Percentiles rank a stretch among this genome's conserved stretches.
phyloP scores from a whole-genome alignment of 495 filamentous ascomycete genomes.

The Barbatosphaeria neglecta region DNA sequence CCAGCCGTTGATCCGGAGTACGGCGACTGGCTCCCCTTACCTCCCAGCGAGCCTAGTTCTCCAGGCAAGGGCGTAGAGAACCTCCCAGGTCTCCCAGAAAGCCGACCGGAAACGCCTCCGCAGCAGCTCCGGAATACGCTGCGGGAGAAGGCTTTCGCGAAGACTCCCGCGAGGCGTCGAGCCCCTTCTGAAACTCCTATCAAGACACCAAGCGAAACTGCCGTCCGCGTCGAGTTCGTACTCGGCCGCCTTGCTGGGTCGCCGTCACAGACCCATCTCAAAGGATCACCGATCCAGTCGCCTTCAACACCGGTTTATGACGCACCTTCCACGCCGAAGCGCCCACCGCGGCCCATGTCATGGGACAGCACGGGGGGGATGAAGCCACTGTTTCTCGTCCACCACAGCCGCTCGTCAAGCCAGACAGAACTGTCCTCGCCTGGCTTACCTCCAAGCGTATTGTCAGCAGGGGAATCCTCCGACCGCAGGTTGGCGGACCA shows the following conservation, averaged over 20 bases:
- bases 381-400: conserved; percentile 37
- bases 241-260: conserved; percentile 31
- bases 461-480: conserved; percentile 8
- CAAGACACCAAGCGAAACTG: conserved; percentile 38
- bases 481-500: background rate
- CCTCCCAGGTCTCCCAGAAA: conserved; percentile 39
- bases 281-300: conserved; percentile 25
- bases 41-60: conserved; percentile 37
- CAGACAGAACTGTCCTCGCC: conserved; percentile 1
- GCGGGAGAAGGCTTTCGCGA: conserved; percentile 6
- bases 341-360: conserved; percentile 30
- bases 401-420: conserved; percentile 19
- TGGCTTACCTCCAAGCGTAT: conserved; percentile 21
- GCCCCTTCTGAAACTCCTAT: conserved; percentile 20
- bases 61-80: conserved; percentile 20
- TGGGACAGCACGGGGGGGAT: conserved; percentile 39
- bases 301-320: conserved; percentile 17
- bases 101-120: conserved; percentile 35
- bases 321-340: conserved; percentile 14
- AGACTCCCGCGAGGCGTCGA: conserved; percentile 24
- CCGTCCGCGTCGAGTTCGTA: conserved; percentile 37
- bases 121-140: too few species aligned
- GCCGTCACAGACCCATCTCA: conserved; percentile 24
- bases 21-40: conserved; percentile 43
- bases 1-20: conserved; percentile 46